These are phyloP conservation scores for Cyberlindnera galapagoensis DNA, from an alignment of 805 yeast genomes.

Conservation along the genomic window DNA sequence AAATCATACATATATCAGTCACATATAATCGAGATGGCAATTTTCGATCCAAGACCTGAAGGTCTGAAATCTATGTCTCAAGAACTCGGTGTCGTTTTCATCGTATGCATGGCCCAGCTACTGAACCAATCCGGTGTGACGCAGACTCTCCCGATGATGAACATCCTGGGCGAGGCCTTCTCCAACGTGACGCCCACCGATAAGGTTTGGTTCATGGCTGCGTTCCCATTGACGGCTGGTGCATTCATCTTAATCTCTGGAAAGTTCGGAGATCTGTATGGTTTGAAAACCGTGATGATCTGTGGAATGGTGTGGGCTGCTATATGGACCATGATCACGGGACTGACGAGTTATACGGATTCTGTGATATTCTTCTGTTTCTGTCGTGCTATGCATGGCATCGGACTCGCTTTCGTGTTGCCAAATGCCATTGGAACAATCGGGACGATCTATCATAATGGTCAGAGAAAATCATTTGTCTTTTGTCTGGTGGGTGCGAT, in stretches of 20 bases:
- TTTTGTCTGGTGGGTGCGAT: conserved; percentile 51
- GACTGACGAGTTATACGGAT: conserved; percentile 45
- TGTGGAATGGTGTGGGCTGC: conserved; percentile 50
- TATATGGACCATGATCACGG: conserved; percentile 55
- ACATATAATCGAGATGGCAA: not conserved
- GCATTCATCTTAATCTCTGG: conserved; percentile 68
- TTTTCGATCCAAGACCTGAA: conserved; percentile 15
- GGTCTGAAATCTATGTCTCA: conserved; percentile 10
- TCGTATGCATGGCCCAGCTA: conserved; percentile 31
- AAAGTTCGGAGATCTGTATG: conserved; percentile 65
- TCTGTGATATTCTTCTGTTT: conserved; percentile 44
- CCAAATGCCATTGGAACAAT: conserved; percentile 56
- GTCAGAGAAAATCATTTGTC: conserved; percentile 43
- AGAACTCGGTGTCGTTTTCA: conserved; percentile 24
- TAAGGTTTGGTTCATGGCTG: conserved; percentile 62
- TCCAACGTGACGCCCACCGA: conserved; percentile 23
- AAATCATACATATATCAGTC: too few relatives aligned
- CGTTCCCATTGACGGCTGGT: conserved; percentile 65
- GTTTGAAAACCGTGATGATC: conserved; percentile 47
- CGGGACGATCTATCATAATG: conserved; percentile 40
- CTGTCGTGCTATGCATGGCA: conserved; percentile 56
- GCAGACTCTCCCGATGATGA: conserved; percentile 32
- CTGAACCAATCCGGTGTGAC: conserved; percentile 35
- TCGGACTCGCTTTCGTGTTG: conserved; percentile 50
- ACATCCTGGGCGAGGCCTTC: conserved; percentile 28